Base-by-base conservation (phyloP, 1,139 yeast genomes). In the Debaryomyces nepalensis region DNA sequence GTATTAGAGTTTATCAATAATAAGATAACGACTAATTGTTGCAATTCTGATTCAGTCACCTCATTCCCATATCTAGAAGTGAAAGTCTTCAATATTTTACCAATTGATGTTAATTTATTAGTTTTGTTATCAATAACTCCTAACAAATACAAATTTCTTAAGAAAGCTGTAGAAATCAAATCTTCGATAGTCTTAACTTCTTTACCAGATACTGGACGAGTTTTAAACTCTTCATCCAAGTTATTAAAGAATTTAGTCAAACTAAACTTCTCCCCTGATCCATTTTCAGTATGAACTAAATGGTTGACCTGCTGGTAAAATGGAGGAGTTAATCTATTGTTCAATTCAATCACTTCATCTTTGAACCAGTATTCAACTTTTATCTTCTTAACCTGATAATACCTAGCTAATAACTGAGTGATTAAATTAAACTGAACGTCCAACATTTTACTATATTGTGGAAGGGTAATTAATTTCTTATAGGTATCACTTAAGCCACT, bases 371-470 rank as follows among this genome's bases (percentile, higher is more conserved):
- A 80, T 21, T 70, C 68, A 26, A 82, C 77, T 33, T 70, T 65
- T 21, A 87, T 74, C 45, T 78, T 82, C 58, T 86, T 88, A 44
- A 80, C 84, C 59, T 91, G 97, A 61, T 84, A 90, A 62, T 88
- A 93, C 58, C 98, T 81, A 44, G 90, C 86, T 53, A 91, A 74
- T 22, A 84, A 77, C 52, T 82, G 84, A 11, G 95, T 82, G 22
- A 91, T 62, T 42, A 88, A 68, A 51, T 85, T 85, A 48, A 87
- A 70, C 43, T 84, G 82, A 49, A 76, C 73, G 45, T 85, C 84
- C 48, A 84, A 77, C 19, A 71, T 54, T 16, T 77, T 75, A 29
- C 72, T 68, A 37, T 81, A 73, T 23, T 68, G 66, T 32, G 66
- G 68, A 11, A 71, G 64, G 4, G 70, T 66, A 22, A 87, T 71